Evolutionary conservation across 1,284 basidiomycete genomes (phyloP).

Genomic region (Ganoderma lingzhi): DNA sequence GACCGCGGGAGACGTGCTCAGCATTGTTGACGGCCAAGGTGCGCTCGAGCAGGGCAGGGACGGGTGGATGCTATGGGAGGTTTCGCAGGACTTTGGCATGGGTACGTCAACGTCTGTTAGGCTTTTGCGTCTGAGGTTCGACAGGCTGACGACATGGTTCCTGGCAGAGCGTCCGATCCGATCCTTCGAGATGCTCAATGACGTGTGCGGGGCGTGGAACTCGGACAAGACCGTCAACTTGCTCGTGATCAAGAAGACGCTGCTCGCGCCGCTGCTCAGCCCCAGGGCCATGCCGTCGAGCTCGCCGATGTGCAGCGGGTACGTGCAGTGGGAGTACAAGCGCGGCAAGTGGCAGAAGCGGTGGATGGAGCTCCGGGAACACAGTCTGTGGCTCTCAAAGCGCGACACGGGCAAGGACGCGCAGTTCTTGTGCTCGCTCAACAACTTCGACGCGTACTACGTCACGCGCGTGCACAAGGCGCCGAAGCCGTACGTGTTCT

Average conservation of each 20-base stretch:
- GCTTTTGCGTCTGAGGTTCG: background rate
- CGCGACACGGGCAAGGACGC: slow-evolving; percentile 91
- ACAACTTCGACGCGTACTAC: slow-evolving; percentile 86
- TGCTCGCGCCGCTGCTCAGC: slow-evolving; percentile 63
- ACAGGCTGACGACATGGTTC: slow-evolving; percentile 10
- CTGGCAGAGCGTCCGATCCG: slow-evolving; percentile 83
- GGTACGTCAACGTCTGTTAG: slow-evolving; percentile 55
- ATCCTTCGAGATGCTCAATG: slow-evolving; percentile 79
- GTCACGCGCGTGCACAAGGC: slow-evolving; percentile 77
- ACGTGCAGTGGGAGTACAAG: slow-evolving; percentile 87
- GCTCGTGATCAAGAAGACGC: slow-evolving; percentile 79
- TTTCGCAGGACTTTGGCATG: slow-evolving; percentile 87
- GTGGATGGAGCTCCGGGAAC: slow-evolving; percentile 86
- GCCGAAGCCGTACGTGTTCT: slow-evolving; percentile 83
- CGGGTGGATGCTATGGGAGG: slow-evolving; percentile 83
- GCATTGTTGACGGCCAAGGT: slow-evolving; percentile 68
- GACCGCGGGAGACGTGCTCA: slow-evolving; percentile 71
- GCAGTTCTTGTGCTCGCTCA: slow-evolving; percentile 78
- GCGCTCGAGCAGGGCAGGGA: slow-evolving; percentile 63
- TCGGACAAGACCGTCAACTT: slow-evolving; percentile 79
- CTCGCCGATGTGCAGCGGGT: slow-evolving; percentile 75
- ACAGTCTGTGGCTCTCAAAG: slow-evolving; percentile 86
- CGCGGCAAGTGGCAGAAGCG: slow-evolving; percentile 93
- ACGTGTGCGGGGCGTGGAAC: slow-evolving; percentile 86
- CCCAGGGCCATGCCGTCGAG: slow-evolving; percentile 71